Base-by-base conservation (phyloP, 768 basidiomycete species). In the Lepiota brunneoincarnata region DNA sequence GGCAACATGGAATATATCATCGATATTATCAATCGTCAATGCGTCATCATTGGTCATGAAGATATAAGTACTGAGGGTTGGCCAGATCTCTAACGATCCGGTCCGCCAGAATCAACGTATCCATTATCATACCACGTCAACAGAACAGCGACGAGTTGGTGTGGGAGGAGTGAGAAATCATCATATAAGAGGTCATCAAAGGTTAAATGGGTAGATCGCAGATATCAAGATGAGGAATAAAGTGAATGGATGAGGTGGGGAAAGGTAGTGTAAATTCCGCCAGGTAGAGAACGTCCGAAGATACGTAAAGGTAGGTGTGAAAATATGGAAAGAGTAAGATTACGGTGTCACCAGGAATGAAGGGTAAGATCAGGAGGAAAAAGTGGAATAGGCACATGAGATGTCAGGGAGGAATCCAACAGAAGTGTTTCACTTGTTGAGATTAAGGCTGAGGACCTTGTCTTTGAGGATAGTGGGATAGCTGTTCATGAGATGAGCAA, bases 401-500 rank as follows among this genome's bases (percentile, higher is more conserved):
- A 45, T 36, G 36, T 49, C 7, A 41, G 21, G 0, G 47, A 18
- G 31, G 26, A 40, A 23, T 45, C 17, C 35, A 31, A 41, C 23
- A 3, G 42, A 34, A 31, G 28, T 53, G 49, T 53, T 35, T 65
- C 64, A 70, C 59, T 72, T 73, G 54, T 60, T 49, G n/a, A 58
- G n/a, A 18, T 59, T 60, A 21, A 73, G 53, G 11, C 68, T 60
- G 18, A 73, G 62, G 1, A 74, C 84, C 71, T 93, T 93, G 67
- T 91, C 89, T 71, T 89, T 93, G 55, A 94, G 75, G 2, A 93
- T 79, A 6, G 81, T 71, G 10, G 90, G 88, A 67, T 91, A 93
- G 65, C 89, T 89, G 67, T 92, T 89, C 85, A 91, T 86, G 39
- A 95, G 78, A 66, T 92, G 90, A 5, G 90, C 87, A 43, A 95